A percentile compares a stretch with the other conserved stretches of the same genome.
These are phyloP conservation scores for Osmanthus fragrans DNA, from an alignment of 257 asterid species.

Conservation along the genomic window DNA sequence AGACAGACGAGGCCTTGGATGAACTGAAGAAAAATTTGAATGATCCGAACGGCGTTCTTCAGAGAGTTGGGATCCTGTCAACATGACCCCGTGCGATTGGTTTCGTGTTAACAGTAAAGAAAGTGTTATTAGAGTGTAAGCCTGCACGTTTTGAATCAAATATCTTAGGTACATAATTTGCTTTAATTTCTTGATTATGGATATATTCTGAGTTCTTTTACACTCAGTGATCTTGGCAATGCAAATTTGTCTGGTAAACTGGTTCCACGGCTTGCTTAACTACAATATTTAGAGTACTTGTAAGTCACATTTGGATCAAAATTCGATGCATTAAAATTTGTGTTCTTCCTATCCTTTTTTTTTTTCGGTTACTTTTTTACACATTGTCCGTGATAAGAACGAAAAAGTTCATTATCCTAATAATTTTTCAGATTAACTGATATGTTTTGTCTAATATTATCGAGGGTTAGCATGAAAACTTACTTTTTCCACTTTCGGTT, in stretches of 20 bases:
- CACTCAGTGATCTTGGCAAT: constrained; percentile 84
- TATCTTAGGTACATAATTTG: constrained; percentile 11
- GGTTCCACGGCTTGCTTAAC: constrained; percentile 88
- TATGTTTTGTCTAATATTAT: too few species aligned
- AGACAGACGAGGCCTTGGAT: constrained; percentile 89
- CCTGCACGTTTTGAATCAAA: neutral
- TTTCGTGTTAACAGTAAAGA: constrained; percentile 76
- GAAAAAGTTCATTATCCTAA: too few species aligned
- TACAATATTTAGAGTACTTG: constrained; percentile 73
- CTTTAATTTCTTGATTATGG: constrained; percentile 9
- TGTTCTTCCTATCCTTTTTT: neutral
- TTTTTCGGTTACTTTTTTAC: neutral
- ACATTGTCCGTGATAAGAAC: too few species aligned
- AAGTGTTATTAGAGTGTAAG: constrained; percentile 87
- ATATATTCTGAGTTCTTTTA: constrained; percentile 16
- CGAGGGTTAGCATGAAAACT: too few species aligned
- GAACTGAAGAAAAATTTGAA: constrained; percentile 65
- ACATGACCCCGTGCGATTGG: constrained; percentile 96
- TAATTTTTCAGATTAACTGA: too few species aligned
- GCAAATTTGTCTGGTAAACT: constrained; percentile 91
- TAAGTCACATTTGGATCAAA: constrained; percentile 42
- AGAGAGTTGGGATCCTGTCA: constrained; percentile 98
- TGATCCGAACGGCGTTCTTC: constrained; percentile 86
- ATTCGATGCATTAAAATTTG: neutral
- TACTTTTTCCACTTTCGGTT: too few species aligned